phyloP scores from a whole-genome alignment of 2,329 filamentous ascomycete species.

The Stachybotrys chlorohalonatus region DNA sequence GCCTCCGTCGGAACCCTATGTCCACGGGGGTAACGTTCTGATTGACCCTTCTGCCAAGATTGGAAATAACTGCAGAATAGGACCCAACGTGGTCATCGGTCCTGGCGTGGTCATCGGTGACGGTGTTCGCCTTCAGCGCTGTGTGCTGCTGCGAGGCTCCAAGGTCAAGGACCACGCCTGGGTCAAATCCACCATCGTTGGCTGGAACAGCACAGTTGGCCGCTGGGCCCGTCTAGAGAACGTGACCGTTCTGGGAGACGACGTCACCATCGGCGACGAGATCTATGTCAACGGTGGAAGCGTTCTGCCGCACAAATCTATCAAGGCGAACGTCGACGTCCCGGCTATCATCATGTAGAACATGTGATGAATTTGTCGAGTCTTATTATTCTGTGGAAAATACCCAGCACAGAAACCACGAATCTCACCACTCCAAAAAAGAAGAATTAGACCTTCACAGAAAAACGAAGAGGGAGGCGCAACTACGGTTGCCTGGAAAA shows the following conservation, averaged over 20 bases:
- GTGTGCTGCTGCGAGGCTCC: slow-evolving; percentile 77
- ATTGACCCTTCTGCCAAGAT: slow-evolving; percentile 93
- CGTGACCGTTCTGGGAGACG: slow-evolving; percentile 93
- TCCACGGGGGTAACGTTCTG: slow-evolving; percentile 91
- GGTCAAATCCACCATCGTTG: slow-evolving; percentile 97
- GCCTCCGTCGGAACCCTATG: slow-evolving; percentile 63
- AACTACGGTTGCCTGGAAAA: background rate
- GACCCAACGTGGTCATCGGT: slow-evolving; percentile 92
- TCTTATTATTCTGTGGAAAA: background rate
- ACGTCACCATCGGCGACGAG: slow-evolving; percentile 95
- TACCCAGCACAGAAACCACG: background rate
- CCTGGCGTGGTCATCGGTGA: slow-evolving; percentile 89
- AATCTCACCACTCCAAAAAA: slow-evolving; percentile 1
- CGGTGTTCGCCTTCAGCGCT: slow-evolving; percentile 87
- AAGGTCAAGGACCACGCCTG: slow-evolving; percentile 98
- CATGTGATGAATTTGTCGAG: background rate
- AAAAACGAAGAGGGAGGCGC: background rate
- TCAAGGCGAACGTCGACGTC: slow-evolving; percentile 93
- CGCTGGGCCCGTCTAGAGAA: slow-evolving; percentile 97
- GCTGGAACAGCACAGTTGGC: slow-evolving; percentile 95
- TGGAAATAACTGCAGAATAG: slow-evolving; percentile 96
- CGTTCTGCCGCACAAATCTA: slow-evolving; percentile 94
- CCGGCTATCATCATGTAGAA: slow-evolving; percentile 59
- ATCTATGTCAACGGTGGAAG: slow-evolving; percentile 97
- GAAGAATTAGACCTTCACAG: background rate